These are phyloP conservation scores for Aspergillus viridinutans DNA, from an alignment of 2,329 filamentous ascomycete species.

Conservation along the genomic window DNA sequence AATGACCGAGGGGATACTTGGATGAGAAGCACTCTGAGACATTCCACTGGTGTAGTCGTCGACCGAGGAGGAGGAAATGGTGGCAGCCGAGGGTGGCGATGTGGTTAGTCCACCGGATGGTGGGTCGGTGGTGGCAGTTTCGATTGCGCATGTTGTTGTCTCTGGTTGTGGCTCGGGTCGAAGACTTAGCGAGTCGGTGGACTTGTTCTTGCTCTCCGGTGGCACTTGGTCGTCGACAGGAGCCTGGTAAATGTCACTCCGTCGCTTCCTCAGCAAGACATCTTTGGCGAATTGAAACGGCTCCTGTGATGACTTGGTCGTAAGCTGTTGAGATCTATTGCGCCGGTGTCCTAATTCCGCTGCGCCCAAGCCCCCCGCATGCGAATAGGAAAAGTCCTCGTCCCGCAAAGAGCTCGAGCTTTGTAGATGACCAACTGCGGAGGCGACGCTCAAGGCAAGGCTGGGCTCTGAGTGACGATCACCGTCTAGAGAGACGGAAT, in stretches of 20 bases:
- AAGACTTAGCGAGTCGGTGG: constrained; percentile 18
- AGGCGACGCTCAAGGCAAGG: constrained; percentile 42
- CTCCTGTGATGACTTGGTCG: constrained; percentile 27
- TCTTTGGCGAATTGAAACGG: constrained; percentile 35
- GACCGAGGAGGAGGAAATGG: constrained; percentile 45
- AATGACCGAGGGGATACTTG: constrained; percentile 44
- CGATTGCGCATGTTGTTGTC: constrained; percentile 10
- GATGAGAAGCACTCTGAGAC: constrained; percentile 46
- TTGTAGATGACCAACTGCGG: constrained; percentile 42
- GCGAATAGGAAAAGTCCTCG: constrained; percentile 12
- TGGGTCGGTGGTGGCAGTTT: constrained; percentile 14
- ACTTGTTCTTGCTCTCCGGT: constrained; percentile 20
- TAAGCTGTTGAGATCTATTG: constrained; percentile 35
- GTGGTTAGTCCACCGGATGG: constrained; percentile 24
- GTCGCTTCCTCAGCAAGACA: constrained; percentile 29
- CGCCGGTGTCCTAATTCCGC: constrained; percentile 28
- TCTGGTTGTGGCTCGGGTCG: constrained; percentile 11
- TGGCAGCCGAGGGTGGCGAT: constrained; percentile 42
- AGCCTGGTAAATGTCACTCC: constrained; percentile 22
- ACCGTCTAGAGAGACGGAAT: constrained; percentile 31
- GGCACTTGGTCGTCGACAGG: constrained; percentile 12
- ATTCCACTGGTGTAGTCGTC: constrained; percentile 45
- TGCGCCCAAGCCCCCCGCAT: constrained; percentile 8
- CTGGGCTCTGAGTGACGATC: constrained; percentile 40
- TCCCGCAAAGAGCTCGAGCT: constrained; percentile 34